A percentile compares a stretch with the other conserved stretches of the same genome.
These are phyloP conservation scores for Tolypocladium pustulatum DNA, from an alignment of 2,329 filamentous ascomycete species.

Conservation along the genomic window DNA sequence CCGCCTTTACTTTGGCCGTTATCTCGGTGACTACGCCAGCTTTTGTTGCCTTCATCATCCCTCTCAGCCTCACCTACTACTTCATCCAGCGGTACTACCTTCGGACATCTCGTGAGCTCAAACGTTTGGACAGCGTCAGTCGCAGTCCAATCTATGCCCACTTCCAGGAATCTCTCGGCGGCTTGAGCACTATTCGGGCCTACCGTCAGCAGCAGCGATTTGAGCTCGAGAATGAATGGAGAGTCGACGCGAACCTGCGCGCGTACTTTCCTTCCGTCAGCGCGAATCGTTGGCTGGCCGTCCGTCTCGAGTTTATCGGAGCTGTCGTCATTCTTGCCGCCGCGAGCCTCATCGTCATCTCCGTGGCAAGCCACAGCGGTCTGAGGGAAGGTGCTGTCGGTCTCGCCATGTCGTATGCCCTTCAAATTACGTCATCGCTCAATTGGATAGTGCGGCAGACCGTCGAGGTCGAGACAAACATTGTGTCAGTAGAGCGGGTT, in stretches of 20 bases:
- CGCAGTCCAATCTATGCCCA: constrained; percentile 95
- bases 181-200: constrained; percentile 89
- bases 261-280: constrained; percentile 96
- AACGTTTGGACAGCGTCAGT: constrained; percentile 89
- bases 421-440: constrained; percentile 92
- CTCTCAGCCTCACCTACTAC: constrained; percentile 71
- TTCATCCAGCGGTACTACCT: constrained; percentile 97
- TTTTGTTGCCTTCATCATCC: constrained; percentile 73
- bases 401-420: constrained; percentile 90
- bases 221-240: constrained; percentile 90
- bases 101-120: constrained; percentile 88
- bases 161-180: constrained; percentile 93
- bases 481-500: constrained; percentile 94
- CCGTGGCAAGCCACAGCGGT: constrained; percentile 56
- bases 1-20: constrained; percentile 74
- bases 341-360: constrained; percentile 71
- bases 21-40: constrained; percentile 73
- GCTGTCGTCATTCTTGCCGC: constrained; percentile 85
- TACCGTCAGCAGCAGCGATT: constrained; percentile 86
- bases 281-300: constrained; percentile 86
- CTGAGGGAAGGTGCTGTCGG: constrained; percentile 71
- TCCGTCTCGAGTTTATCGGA: constrained; percentile 90
- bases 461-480: constrained; percentile 99
- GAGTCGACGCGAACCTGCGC: constrained; percentile 85
- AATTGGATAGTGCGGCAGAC: constrained; percentile 99